Base-by-base conservation (phyloP, 1,139 yeast genomes). In the Geotrichum cucujoidarum region DNA sequence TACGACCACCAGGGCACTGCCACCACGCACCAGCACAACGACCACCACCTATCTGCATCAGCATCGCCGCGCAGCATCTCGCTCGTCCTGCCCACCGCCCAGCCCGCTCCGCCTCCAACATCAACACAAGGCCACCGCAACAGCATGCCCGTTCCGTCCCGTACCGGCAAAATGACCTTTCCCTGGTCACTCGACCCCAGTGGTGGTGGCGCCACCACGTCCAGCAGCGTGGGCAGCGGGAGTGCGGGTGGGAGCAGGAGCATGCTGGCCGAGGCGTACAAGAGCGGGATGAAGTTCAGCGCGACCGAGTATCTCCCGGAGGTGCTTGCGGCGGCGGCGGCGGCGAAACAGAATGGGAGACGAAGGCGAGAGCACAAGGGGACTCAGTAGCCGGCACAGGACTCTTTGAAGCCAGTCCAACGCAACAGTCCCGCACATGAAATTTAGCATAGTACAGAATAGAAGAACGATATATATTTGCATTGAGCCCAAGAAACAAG, bases 271-370 rank as follows among this genome's bases (percentile, higher is more conserved):
- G 24, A 35, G 14, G 20, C 38, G 13, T 35, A 35, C 27, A 20
- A 35, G 16, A 35, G 38, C 16, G 24, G 20, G 6, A 35, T 35
- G 38, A 35, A 35, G 27, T 35, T 35, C 24, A 35, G 38, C 24
- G 38, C 38, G 6, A 35, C 24, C 16, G 27, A 35, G 27, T 35
- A 20, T 16, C 24, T 33, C 24, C 37, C n/a, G 14, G 37, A 33
- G 14, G 27, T 24, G 27, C 27, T 24, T n/a, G 16, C 34, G 14
- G 34, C 16, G 34, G 16, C 34, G 14, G 34, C 18, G 34, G 34
- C 18, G 14, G 32, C 32, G 14, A 30, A 30, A 30, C 11, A 30
- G 14, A 30, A 30, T n/a, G n/a, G n/a, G n/a, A n/a, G n/a, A n/a
- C n/a, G n/a, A n/a, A n/a, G n/a, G n/a, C n/a, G n/a, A n/a, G n/a